Conservation (phyloP, 1,139 yeast species). For the Petasospora rhodanensis region DNA sequence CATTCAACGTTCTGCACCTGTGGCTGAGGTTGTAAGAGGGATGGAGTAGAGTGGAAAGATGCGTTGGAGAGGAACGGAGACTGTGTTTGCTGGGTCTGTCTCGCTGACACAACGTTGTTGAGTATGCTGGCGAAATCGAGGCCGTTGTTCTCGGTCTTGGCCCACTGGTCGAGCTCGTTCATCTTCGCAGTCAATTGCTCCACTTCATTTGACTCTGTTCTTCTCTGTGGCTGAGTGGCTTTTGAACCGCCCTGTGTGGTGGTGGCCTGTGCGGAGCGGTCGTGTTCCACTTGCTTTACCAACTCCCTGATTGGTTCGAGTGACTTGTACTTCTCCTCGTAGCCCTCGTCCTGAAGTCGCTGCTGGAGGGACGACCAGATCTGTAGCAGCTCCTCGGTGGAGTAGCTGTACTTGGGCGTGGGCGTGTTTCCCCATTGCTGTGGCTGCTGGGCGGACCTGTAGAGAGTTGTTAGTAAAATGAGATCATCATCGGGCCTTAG, state of each 20-base stretch:
- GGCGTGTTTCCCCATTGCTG: too few species aligned
- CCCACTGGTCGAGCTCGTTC: conserved; percentile 21
- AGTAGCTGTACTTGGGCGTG: conserved; percentile 28
- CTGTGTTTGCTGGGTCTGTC: too few species aligned
- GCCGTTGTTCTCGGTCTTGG: conserved; percentile 20
- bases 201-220: conserved; percentile 2
- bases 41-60: too few species aligned
- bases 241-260: too few species aligned
- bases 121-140: conserved; percentile 23
- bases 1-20: too few species aligned
- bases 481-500: too few species aligned
- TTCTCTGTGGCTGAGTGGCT: too few species aligned
- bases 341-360: conserved; percentile 24
- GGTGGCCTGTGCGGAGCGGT: conserved; percentile 29
- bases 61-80: too few species aligned
- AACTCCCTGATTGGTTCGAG: conserved; percentile 26
- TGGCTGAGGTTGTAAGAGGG: too few species aligned
- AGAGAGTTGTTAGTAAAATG: too few species aligned
- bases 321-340: conserved; percentile 28
- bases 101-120: conserved; percentile 17
- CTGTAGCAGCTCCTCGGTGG: conserved; percentile 49
- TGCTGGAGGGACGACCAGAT: conserved; percentile 47
- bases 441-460: too few species aligned
- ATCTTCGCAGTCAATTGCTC: conserved; percentile 16
- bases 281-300: conserved; percentile 29